A percentile compares a stretch with the other conserved stretches of the same genome.
phyloP scores from a whole-genome alignment of 2,329 filamentous ascomycete species.

The Xylaria sp. region DNA sequence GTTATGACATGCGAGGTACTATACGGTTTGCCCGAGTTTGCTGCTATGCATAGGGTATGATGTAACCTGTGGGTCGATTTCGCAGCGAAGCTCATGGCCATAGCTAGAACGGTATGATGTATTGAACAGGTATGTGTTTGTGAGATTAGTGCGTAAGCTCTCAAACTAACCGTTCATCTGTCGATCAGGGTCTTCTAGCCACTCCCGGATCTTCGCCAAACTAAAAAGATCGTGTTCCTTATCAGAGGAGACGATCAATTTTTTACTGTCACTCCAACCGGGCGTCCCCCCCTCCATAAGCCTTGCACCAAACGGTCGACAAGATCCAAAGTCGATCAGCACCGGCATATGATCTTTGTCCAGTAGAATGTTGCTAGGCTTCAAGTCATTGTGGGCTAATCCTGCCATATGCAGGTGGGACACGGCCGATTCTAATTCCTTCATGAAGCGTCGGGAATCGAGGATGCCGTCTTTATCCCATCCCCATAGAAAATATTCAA shows the following conservation, averaged over 20 bases:
- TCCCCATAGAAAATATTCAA: slow-evolving; percentile 33
- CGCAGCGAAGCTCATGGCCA: neutral
- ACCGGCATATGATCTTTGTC: slow-evolving; percentile 36
- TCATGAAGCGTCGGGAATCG: slow-evolving; percentile 34
- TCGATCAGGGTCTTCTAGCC: slow-evolving; percentile 33
- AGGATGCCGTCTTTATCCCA: slow-evolving; percentile 30
- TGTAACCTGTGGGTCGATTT: neutral
- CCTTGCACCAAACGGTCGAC: slow-evolving; percentile 34
- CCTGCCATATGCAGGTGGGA: slow-evolving; percentile 30
- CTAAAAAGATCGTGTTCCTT: slow-evolving; percentile 37
- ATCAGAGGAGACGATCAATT: slow-evolving; percentile 30
- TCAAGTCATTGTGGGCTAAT: slow-evolving; percentile 39
- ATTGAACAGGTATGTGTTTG: too few species aligned
- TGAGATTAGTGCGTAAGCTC: neutral
- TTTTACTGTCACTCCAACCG: slow-evolving; percentile 29
- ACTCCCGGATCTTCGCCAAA: slow-evolving; percentile 35
- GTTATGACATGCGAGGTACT: neutral
- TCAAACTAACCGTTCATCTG: slow-evolving; percentile 4
- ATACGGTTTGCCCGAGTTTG: neutral
- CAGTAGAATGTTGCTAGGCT: slow-evolving; percentile 37
- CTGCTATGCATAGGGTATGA: neutral
- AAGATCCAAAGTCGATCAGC: slow-evolving; percentile 38
- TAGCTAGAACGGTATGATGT: neutral
- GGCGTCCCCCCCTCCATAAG: slow-evolving; percentile 31
- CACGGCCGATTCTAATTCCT: slow-evolving; percentile 34